Evolutionary conservation across 2,329 filamentous ascomycete genomes (phyloP).

Genomic region (Xylariomycetidae sp.): DNA sequence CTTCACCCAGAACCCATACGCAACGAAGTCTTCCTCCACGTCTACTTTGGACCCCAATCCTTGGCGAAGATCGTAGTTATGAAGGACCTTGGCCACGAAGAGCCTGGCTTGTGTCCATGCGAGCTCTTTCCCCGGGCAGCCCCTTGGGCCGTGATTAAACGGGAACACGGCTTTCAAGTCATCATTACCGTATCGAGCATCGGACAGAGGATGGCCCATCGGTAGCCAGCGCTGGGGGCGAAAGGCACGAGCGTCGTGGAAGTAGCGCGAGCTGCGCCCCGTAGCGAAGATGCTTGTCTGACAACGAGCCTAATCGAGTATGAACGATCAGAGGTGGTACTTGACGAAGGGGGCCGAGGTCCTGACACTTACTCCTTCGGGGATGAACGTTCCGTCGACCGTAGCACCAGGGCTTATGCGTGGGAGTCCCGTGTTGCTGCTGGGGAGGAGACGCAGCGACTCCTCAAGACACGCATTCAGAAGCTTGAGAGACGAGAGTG

Average conservation of each 20-base stretch:
- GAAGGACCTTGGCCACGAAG: no score
- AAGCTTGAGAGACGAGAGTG: constrained; percentile 23
- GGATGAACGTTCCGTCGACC: constrained; percentile 17
- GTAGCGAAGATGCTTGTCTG: not conserved
- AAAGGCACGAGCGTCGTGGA: constrained; percentile 3
- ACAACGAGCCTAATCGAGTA: not conserved
- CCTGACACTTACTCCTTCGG: constrained; percentile 9
- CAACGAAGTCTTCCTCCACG: not conserved
- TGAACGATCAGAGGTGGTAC: not conserved
- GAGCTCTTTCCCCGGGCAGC: no score
- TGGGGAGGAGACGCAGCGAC: constrained; percentile 25
- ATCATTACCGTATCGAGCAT: constrained; percentile 1
- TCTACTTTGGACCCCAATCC: not conserved
- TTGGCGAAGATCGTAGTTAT: no score
- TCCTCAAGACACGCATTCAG: constrained; percentile 30
- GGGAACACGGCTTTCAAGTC: no score
- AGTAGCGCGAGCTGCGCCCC: constrained; percentile 2
- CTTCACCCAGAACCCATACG: not conserved
- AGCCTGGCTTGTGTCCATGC: no score
- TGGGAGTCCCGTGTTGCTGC: constrained; percentile 9
- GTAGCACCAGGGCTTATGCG: constrained; percentile 19
- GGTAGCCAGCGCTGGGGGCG: constrained; percentile 8
- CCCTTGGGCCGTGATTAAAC: no score
- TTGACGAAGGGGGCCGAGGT: not conserved
- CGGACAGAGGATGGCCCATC: constrained; percentile 4